phyloP scores from a whole-genome alignment of 2,329 filamentous ascomycete species.

The Fusarium paranaense region DNA sequence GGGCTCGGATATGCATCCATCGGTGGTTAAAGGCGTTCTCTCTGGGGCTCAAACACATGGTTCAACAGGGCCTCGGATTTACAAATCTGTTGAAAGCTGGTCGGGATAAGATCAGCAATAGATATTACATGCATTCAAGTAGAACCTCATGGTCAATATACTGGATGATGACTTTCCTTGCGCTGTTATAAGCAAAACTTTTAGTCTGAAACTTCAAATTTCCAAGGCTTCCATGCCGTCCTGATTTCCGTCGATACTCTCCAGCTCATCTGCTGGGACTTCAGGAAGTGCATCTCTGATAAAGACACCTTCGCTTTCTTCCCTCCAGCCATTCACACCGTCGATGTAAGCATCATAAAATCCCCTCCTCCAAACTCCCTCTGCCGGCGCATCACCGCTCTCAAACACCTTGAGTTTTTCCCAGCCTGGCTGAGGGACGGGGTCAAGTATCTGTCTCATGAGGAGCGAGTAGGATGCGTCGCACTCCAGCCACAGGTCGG shows the following conservation, averaged over 20 bases:
- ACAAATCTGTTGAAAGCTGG: conserved; percentile 3
- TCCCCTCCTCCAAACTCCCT: conserved; percentile 59
- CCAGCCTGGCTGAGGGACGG: conserved; percentile 49
- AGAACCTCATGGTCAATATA: conserved; percentile 23
- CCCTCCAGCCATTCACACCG: conserved; percentile 55
- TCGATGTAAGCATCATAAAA: conserved; percentile 54
- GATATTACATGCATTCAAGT: conserved; percentile 14
- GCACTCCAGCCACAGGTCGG: conserved; percentile 66
- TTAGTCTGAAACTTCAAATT: not conserved
- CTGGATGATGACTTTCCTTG: conserved; percentile 7
- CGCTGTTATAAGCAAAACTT: not conserved
- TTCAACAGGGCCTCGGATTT: not conserved
- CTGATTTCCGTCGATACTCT: not conserved
- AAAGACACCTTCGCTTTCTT: conserved; percentile 59
- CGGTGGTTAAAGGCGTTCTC: conserved; percentile 27
- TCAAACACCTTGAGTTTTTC: conserved; percentile 60
- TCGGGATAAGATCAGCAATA: not conserved
- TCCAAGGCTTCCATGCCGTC: not conserved
- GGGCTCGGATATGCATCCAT: conserved; percentile 22
- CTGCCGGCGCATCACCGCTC: conserved; percentile 60
- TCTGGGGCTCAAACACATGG: conserved; percentile 18
- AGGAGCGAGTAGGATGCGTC: conserved; percentile 62
- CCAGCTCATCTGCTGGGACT: not conserved
- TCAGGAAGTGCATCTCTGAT: conserved; percentile 38
- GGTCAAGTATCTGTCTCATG: conserved; percentile 53